Percentiles rank a stretch among this genome's conserved stretches.
phyloP scores from a whole-genome alignment of 2,329 filamentous ascomycete genomes.

The Arachnopeziza araneosa region DNA sequence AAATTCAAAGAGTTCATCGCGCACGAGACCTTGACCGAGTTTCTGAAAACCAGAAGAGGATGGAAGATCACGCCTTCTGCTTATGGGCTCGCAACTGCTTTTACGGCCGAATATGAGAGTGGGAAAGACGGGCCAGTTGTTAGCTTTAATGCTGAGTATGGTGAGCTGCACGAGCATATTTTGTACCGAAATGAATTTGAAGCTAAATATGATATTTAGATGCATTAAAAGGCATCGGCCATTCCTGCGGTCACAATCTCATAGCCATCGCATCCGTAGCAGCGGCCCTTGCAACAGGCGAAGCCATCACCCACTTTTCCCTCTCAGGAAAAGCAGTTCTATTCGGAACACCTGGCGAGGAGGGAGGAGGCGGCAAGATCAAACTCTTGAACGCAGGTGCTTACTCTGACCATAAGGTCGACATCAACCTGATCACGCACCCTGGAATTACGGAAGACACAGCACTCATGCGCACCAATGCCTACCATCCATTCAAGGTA shows the following conservation, averaged over 20 bases:
- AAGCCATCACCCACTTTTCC: constrained; percentile 18
- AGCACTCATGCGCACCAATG: constrained; percentile 46
- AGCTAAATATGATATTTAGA: constrained; percentile 28
- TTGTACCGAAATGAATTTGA: not conserved
- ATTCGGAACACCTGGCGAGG: constrained; percentile 29
- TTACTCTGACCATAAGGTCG: constrained; percentile 33
- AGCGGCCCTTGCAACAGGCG: constrained; percentile 32
- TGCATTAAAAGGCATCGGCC: constrained; percentile 37
- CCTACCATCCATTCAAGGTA: constrained; percentile 43
- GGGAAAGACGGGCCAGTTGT: constrained; percentile 40
- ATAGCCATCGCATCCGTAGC: constrained; percentile 35
- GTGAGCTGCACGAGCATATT: constrained; percentile 1
- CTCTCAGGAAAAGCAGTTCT: constrained; percentile 26
- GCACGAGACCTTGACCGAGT: constrained; percentile 44
- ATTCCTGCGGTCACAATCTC: constrained; percentile 40
- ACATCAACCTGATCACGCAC: constrained; percentile 37
- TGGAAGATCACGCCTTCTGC: constrained; percentile 48
- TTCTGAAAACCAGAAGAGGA: constrained; percentile 37
- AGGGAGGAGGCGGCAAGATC: constrained; percentile 36
- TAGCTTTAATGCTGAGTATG: constrained; percentile 42
- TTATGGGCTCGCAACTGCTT: constrained; percentile 47
- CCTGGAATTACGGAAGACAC: constrained; percentile 34
- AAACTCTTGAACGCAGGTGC: constrained; percentile 39
- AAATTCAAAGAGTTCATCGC: constrained; percentile 47
- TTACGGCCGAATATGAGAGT: constrained; percentile 39